phyloP scores from a whole-genome alignment of 495 filamentous ascomycete species.

The Haplographium delicatum region DNA sequence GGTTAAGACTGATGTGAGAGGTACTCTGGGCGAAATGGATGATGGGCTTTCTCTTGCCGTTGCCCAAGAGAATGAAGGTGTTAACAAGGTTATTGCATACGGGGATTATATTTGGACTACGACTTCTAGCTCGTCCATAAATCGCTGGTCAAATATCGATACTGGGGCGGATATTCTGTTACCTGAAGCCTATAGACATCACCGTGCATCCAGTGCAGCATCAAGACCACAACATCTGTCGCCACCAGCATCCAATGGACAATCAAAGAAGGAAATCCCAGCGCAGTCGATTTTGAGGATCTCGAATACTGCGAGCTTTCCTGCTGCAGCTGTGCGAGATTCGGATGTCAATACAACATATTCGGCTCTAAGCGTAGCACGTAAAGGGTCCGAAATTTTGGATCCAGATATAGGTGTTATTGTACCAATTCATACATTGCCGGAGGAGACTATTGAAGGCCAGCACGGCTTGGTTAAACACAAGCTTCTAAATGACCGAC shows the following conservation, averaged over 20 bases:
- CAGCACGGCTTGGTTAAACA: constrained; percentile 95
- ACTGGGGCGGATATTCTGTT: constrained; percentile 52
- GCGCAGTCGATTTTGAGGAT: constrained; percentile 69
- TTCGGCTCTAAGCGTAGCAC: constrained; percentile 38
- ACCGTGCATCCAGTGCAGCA: constrained; percentile 45
- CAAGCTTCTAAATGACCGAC: constrained; percentile 83
- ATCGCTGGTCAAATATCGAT: constrained; percentile 87
- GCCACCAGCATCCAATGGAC: constrained; percentile 29
- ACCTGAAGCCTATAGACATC: constrained; percentile 48
- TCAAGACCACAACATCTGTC: constrained; percentile 33
- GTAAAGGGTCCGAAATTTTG: constrained; percentile 52
- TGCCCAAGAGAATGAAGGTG: constrained; percentile 78
- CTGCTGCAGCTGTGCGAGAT: constrained; percentile 41
- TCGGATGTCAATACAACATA: constrained; percentile 44
- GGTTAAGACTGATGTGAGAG: constrained; percentile 86
- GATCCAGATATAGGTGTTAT: constrained; percentile 53
- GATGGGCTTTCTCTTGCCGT: constrained; percentile 85
- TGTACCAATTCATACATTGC: constrained; percentile 66
- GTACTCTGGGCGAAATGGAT: constrained; percentile 67
- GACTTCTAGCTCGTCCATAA: constrained; percentile 89
- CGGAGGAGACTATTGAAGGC: constrained; percentile 85
- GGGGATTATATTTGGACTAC: constrained; percentile 90
- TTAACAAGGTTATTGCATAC: constrained; percentile 75
- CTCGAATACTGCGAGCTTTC: constrained; percentile 77
- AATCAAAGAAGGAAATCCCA: constrained; percentile 60